These are phyloP conservation scores for Graphilbum sp. DNA, from an alignment of 2,329 filamentous ascomycete species.

Conservation along the genomic window DNA sequence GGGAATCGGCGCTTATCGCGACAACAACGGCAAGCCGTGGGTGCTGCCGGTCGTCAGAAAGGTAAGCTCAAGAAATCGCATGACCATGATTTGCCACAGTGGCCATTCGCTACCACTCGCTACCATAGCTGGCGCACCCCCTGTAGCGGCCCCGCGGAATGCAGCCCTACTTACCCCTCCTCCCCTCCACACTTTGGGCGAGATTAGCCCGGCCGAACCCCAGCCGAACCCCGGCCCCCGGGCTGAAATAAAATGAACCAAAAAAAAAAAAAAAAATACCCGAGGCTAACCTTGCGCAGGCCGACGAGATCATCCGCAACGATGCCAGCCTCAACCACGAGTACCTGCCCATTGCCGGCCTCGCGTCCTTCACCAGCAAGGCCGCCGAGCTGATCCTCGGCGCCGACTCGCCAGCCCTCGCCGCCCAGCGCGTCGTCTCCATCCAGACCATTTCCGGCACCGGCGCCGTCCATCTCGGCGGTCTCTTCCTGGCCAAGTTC, in stretches of 20 bases:
- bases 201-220: conserved; percentile 7
- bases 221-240: not conserved
- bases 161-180: not conserved
- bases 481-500: conserved; percentile 87
- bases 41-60: conserved; percentile 91
- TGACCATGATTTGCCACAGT: conserved; percentile 5
- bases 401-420: conserved; percentile 60
- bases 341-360: conserved; percentile 90
- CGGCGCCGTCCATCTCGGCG: conserved; percentile 84
- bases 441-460: conserved; percentile 96
- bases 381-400: conserved; percentile 85
- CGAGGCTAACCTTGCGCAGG: conserved; percentile 34
- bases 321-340: conserved; percentile 93
- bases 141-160: not conserved
- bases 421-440: conserved; percentile 65
- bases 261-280: too few relatives aligned
- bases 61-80: conserved; percentile 33
- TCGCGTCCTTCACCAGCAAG: conserved; percentile 71
- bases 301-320: conserved; percentile 73
- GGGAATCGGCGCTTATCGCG: conserved; percentile 84
- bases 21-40: conserved; percentile 94
- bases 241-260: not conserved
- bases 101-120: conserved; percentile 6
- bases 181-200: conserved; percentile 5
- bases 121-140: not conserved